These are phyloP conservation scores for Antitrichia curtipendula DNA, from an alignment of 225 moss, liverwort and hornwort genomes.

Conservation along the genomic window DNA sequence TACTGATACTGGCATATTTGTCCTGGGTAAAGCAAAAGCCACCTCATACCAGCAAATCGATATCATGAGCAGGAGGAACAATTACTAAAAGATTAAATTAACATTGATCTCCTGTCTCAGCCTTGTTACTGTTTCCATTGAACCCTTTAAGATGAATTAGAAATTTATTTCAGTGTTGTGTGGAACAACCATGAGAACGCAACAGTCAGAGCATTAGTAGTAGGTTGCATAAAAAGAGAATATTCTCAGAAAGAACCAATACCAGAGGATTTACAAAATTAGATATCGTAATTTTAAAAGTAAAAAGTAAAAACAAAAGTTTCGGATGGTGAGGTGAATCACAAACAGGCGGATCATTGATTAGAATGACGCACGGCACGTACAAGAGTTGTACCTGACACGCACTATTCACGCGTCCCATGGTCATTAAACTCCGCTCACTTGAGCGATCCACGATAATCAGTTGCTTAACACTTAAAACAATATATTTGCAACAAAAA, in stretches of 20 bases:
- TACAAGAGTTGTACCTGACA: neutral
- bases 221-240: neutral
- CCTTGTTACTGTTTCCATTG: neutral
- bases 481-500: neutral
- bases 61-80: neutral
- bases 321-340: neutral
- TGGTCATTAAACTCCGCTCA: neutral
- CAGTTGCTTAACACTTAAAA: neutral
- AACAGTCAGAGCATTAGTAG: neutral
- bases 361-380: neutral
- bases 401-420: neutral
- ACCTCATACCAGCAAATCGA: neutral
- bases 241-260: neutral
- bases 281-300: neutral
- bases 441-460: neutral
- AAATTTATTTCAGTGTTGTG: no score
- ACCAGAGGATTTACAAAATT: neutral
- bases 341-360: neutral
- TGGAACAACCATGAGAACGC: neutral
- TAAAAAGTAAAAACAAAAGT: neutral
- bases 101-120: neutral
- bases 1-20: neutral
- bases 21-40: neutral
- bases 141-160: neutral
- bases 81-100: neutral